Conservation (phyloP, 768 basidiomycete species). For the Termitomyces sp. region DNA sequence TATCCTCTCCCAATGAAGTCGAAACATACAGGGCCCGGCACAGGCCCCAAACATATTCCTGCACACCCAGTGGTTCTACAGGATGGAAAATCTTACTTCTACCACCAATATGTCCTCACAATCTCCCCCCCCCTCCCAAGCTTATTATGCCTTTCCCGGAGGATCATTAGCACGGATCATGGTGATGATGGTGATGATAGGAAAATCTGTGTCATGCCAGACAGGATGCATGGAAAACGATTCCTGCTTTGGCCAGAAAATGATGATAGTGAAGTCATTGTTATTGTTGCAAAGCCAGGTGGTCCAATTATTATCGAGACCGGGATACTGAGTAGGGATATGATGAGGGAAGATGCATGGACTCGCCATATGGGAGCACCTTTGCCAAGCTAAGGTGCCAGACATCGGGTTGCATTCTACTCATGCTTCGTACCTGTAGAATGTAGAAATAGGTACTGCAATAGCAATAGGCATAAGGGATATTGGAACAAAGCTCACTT, state of each 20-base stretch:
- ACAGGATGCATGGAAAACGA: not conserved
- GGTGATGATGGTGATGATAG: not conserved
- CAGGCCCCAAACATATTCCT: not conserved
- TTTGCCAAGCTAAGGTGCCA: too few relatives aligned
- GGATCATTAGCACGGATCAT: not conserved
- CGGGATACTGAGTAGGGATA: constrained; percentile 1
- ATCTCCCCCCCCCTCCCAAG: too few relatives aligned
- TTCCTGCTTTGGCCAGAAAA: constrained; percentile 7
- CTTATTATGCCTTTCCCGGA: not conserved
- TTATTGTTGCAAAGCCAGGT: not conserved
- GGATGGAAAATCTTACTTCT: not conserved
- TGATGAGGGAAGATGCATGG: constrained; percentile 11
- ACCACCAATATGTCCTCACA: not conserved
- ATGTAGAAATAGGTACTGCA: too few relatives aligned
- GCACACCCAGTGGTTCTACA: not conserved
- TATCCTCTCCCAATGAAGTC: not conserved
- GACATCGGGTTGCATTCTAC: too few relatives aligned
- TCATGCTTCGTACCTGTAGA: too few relatives aligned
- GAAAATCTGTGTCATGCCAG: constrained; percentile 2
- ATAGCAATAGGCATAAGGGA: too few relatives aligned
- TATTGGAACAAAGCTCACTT: too few relatives aligned
- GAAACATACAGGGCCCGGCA: too few relatives aligned
- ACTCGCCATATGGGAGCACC: not conserved
- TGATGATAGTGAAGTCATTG: not conserved
- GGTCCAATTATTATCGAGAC: constrained; percentile 1